Evolutionary conservation across 129 eudicot genomes (phyloP), one percentile per base, ranked within the genome.

Genomic region (Flaveria robusta): DNA sequence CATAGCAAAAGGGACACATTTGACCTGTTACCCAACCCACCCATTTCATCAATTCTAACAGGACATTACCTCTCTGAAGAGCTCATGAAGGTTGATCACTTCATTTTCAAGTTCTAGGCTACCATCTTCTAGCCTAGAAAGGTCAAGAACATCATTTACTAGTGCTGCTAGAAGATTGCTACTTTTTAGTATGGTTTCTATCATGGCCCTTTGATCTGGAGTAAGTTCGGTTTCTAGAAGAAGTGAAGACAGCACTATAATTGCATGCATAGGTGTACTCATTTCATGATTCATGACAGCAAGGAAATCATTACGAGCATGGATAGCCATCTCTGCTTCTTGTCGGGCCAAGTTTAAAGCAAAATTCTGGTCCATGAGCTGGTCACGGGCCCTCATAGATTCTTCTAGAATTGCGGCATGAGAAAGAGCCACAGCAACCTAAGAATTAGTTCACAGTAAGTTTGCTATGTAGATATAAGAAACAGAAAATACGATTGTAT

Each of bases 371-470:
- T 86, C 88, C 87, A 79, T 70, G 49, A 88, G 93, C 79, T 86
- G 90, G 75, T 86, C 90, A 31, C 85, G 88, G 62, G 90, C 90
- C 42, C 85, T 75, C 87, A 82, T 86, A 13, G 93, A 88, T 81
- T 88, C 90, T 82, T 86, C 90, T 24, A 88, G 79, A 66, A 83
- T 83, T 31, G 93, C 86, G 55, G 93, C 93, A 78, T 88, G 93
- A 75, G 88, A 83, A 76, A 88, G 93, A 79, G 93, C 93, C 13
- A 88, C 93, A 51, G 93, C 90, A 22, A 88, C 93, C 92, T 88
- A 75, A 66, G 41, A 15, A 43, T 58, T 11, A 67, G 6, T 63
- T 23, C 31, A 58, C 18, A 66, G 43, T 41, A 62, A 71, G 79
- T 58, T 73, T 52, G 68, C 68, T 62, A 80, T 24, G 9, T 51